phyloP scores from a whole-genome alignment of 495 filamentous ascomycete genomes.

The Aspergillus carlsbadensis region DNA sequence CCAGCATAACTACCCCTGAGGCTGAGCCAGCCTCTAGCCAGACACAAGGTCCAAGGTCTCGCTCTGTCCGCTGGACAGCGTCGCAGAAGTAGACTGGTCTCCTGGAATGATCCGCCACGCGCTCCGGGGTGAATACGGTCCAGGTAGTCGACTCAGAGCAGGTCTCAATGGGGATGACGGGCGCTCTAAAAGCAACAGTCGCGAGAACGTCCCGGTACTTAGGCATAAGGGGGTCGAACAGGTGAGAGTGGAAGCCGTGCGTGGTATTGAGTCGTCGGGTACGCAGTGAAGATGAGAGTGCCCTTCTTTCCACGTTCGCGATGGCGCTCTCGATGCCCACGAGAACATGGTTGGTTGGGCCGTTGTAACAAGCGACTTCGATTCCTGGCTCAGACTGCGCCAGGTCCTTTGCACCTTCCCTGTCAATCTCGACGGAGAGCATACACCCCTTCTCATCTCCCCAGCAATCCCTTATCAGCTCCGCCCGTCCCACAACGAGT shows the following conservation, averaged over 20 bases:
- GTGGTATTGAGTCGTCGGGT: conserved; percentile 17
- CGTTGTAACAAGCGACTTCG: conserved; percentile 11
- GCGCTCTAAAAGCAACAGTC: conserved; percentile 28
- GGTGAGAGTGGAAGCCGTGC: neutral
- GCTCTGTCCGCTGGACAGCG: conserved; percentile 40
- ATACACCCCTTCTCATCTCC: conserved; percentile 4
- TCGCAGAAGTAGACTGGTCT: conserved; percentile 50
- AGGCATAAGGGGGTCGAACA: neutral
- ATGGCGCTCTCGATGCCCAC: neutral
- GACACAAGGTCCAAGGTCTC: conserved; percentile 26
- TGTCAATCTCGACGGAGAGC: neutral
- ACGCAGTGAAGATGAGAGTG: neutral
- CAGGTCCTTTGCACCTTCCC: neutral
- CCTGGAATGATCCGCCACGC: conserved; percentile 42
- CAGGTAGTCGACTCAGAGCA: conserved; percentile 19
- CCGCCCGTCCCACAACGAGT: neutral
- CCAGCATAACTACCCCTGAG: conserved; percentile 34
- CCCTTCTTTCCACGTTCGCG: neutral
- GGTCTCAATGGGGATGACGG: conserved; percentile 31
- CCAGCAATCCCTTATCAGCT: conserved; percentile 1
- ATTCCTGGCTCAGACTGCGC: neutral
- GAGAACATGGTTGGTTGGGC: neutral
- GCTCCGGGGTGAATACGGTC: conserved; percentile 24
- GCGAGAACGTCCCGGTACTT: conserved; percentile 24
- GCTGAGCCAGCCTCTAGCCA: conserved; percentile 52